Percentiles rank a stretch among this genome's conserved stretches.
These are phyloP conservation scores for Yarrowia sp. DNA, from an alignment of 805 yeast species.

Conservation along the genomic window DNA sequence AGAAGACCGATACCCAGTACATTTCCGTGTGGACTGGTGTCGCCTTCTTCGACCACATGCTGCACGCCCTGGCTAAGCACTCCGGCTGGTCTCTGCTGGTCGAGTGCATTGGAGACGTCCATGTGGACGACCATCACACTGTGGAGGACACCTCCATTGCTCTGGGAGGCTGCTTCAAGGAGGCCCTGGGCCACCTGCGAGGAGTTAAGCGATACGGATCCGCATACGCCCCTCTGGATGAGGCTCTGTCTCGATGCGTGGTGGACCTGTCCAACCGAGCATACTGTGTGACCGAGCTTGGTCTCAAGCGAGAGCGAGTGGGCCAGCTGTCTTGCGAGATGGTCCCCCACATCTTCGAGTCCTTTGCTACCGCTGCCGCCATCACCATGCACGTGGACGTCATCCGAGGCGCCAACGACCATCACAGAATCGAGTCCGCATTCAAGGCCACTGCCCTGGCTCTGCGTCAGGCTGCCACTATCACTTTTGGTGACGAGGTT, in stretches of 20 bases:
- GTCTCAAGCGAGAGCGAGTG: constrained; percentile 85
- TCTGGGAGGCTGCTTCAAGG: constrained; percentile 80
- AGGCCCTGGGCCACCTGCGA: constrained; percentile 81
- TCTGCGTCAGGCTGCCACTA: constrained; percentile 74
- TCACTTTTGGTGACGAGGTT: constrained; percentile 83
- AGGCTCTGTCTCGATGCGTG: constrained; percentile 93
- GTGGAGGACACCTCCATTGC: constrained; percentile 96
- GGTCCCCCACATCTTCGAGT: constrained; percentile 96
- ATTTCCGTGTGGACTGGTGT: constrained; percentile 86
- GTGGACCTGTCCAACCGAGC: constrained; percentile 93
- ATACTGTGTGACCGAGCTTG: constrained; percentile 82
- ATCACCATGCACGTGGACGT: constrained; percentile 94
- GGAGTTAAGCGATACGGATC: constrained; percentile 92
- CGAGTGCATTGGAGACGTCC: constrained; percentile 90
- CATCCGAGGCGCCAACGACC: constrained; percentile 89
- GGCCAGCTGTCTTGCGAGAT: constrained; percentile 92
- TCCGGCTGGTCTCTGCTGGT: constrained; percentile 91
- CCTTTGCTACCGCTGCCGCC: constrained; percentile 89
- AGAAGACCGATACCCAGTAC: constrained; percentile 63
- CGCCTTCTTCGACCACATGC: constrained; percentile 95
- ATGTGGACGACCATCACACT: constrained; percentile 96
- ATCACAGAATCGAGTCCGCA: constrained; percentile 93
- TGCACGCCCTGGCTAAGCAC: constrained; percentile 95
- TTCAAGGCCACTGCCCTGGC: constrained; percentile 96
- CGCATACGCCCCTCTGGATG: constrained; percentile 95